phyloP scores from a whole-genome alignment of 495 filamentous ascomycete genomes.

The Wilcoxina mikolae region DNA sequence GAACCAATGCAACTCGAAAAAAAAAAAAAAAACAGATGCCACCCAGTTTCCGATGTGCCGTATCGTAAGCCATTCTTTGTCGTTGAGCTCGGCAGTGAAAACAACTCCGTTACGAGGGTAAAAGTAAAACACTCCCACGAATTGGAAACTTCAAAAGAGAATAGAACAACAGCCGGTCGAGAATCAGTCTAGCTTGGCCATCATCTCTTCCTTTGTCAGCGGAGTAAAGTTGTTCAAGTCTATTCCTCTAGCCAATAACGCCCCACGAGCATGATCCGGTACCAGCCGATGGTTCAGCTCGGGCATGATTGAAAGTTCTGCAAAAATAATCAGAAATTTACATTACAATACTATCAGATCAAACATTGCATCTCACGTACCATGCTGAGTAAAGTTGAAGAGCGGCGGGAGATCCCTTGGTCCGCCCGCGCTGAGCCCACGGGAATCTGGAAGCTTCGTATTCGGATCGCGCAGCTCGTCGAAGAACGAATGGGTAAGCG shows the following conservation, averaged over 20 bases:
- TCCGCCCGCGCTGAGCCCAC: conserved; percentile 60
- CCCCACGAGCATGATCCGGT: conserved; percentile 61
- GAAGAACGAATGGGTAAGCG: conserved; percentile 98
- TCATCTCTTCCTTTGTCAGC: conserved; percentile 85
- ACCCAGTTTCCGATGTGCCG: conserved; percentile 25
- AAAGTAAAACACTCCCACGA: conserved; percentile 16
- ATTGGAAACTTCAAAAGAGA: conserved; percentile 18
- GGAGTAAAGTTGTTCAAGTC: conserved; percentile 91
- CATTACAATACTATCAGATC: not conserved
- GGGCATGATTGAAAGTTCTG: conserved; percentile 90
- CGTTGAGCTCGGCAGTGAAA: conserved; percentile 16
- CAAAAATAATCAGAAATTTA: conserved; percentile 9
- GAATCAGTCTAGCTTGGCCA: conserved; percentile 88
- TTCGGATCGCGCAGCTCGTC: conserved; percentile 83
- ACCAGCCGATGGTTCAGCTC: conserved; percentile 75
- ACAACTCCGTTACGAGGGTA: not conserved
- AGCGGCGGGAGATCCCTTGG: conserved; percentile 67
- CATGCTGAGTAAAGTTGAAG: conserved; percentile 88
- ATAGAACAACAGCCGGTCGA: conserved; percentile 26
- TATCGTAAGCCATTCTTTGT: conserved; percentile 27
- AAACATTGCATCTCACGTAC: conserved; percentile 38
- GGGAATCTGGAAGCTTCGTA: conserved; percentile 83
- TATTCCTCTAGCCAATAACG: conserved; percentile 59
- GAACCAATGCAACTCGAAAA: conserved; percentile 25
- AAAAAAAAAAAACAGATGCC: conserved; percentile 26